These are phyloP conservation scores for Angophora floribunda DNA, from an alignment of 345 rosid genomes.

Conservation along the genomic window DNA sequence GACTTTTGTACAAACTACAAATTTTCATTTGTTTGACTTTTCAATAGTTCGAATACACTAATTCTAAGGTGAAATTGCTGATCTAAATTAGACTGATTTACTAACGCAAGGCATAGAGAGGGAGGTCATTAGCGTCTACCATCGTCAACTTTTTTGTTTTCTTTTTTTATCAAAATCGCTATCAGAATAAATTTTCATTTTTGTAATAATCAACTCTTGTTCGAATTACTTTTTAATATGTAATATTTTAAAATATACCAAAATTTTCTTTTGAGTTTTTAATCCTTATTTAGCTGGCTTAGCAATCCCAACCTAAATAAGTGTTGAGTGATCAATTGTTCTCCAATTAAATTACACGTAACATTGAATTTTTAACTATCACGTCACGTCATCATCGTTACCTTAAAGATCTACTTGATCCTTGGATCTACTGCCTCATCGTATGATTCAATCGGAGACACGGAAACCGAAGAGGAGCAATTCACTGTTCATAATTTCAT, in stretches of 20 bases:
- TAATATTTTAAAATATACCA: too few species aligned
- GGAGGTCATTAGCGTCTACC: too few species aligned
- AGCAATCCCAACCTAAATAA: not conserved
- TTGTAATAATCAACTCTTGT: too few species aligned
- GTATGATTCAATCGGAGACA: not conserved
- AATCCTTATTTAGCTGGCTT: not conserved
- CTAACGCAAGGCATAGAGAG: not conserved
- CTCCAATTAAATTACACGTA: not conserved
- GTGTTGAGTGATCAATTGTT: not conserved
- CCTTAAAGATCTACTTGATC: not conserved
- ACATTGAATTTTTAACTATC: not conserved
- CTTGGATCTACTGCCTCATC: not conserved
- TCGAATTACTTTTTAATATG: too few species aligned
- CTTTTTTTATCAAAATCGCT: too few species aligned
- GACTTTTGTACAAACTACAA: not conserved
- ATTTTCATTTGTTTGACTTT: not conserved
- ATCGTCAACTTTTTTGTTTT: too few species aligned
- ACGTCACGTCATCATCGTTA: not conserved
- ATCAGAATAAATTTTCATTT: not conserved
- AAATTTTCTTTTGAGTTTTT: not conserved
- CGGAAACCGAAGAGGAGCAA: not conserved
- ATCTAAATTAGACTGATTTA: not conserved
- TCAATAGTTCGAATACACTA: not conserved
- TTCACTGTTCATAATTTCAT: too few species aligned
- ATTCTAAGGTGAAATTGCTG: not conserved